Conservation (phyloP, 208 protist species). For the Strigomonas culicis region DNA sequence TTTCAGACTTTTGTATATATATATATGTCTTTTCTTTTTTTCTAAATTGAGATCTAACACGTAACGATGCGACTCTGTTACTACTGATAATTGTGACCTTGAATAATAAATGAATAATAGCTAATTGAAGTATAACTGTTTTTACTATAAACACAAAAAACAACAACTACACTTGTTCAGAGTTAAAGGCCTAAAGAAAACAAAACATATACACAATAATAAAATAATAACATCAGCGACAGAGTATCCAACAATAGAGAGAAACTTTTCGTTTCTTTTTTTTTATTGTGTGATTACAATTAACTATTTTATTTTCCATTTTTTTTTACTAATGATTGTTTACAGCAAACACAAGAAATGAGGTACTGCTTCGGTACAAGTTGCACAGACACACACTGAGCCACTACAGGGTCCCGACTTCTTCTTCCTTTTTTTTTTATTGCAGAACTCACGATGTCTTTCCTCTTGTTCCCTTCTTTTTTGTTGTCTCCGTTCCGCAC, state of each 20-base stretch:
- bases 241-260: slow-evolving; percentile 4
- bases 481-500: not conserved
- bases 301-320: slow-evolving; percentile 1
- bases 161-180: not conserved
- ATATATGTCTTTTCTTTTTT: slow-evolving; percentile 10
- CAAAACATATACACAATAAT: slow-evolving; percentile 1
- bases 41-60: not conserved
- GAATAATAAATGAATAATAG: slow-evolving; percentile 9
- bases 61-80: slow-evolving; percentile 10
- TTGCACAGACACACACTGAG: not conserved
- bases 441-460: not conserved
- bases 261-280: slow-evolving; percentile 6
- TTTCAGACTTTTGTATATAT: not conserved
- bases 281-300: not conserved
- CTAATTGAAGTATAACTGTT: not conserved
- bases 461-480: slow-evolving; percentile 12
- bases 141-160: not conserved
- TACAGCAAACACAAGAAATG: not conserved
- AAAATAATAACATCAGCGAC: not conserved
- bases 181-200: not conserved
- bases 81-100: slow-evolving; percentile 6
- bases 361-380: not conserved
- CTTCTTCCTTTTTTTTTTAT: slow-evolving; percentile 10
- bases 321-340: not conserved
- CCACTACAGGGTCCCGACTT: not conserved